A percentile compares a stretch with the other conserved stretches of the same genome.
These are phyloP conservation scores for Aureobasidium zeae DNA, from an alignment of 2,329 filamentous ascomycete species.

Conservation along the genomic window DNA sequence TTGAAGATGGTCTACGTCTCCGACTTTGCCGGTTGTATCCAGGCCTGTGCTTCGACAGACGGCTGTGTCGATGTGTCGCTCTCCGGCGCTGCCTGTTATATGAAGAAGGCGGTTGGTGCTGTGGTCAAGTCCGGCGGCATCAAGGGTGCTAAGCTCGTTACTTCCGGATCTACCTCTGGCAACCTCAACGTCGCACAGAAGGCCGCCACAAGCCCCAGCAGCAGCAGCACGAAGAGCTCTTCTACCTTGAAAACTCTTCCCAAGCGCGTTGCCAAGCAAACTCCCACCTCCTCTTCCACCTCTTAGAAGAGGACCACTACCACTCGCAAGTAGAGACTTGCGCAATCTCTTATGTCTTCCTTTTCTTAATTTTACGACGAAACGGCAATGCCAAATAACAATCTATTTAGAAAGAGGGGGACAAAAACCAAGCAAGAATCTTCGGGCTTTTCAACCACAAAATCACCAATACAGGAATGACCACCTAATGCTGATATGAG, in stretches of 20 bases:
- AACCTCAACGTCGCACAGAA: conserved; percentile 4
- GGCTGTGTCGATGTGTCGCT: conserved; percentile 28
- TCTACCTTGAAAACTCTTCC: not conserved
- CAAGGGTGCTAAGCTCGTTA: conserved; percentile 24
- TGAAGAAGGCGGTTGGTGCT: conserved; percentile 25
- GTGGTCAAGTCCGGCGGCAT: conserved; percentile 20
- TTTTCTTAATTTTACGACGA: not conserved
- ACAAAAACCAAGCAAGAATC: not conserved
- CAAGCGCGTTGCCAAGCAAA: not conserved
- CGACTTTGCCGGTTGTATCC: conserved; percentile 25
- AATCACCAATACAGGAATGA: conserved; percentile 6
- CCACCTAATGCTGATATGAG: conserved; percentile 9
- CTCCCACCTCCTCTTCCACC: not conserved
- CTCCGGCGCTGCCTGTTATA: conserved; percentile 26
- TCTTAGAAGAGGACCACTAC: not conserved
- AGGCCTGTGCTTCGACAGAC: conserved; percentile 23
- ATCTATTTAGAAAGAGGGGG: conserved; percentile 1
- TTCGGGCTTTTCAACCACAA: conserved; percentile 1
- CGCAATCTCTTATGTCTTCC: conserved; percentile 1
- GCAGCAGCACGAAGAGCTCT: not conserved
- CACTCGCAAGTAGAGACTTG: conserved; percentile 4
- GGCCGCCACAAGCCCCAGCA: not conserved
- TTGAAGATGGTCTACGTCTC: conserved; percentile 20
- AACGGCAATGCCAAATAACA: conserved; percentile 1
- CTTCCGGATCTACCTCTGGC: conserved; percentile 14